phyloP scores from a whole-genome alignment of 2,329 filamentous ascomycete species.

The Hymenoscyphus salicellus region DNA sequence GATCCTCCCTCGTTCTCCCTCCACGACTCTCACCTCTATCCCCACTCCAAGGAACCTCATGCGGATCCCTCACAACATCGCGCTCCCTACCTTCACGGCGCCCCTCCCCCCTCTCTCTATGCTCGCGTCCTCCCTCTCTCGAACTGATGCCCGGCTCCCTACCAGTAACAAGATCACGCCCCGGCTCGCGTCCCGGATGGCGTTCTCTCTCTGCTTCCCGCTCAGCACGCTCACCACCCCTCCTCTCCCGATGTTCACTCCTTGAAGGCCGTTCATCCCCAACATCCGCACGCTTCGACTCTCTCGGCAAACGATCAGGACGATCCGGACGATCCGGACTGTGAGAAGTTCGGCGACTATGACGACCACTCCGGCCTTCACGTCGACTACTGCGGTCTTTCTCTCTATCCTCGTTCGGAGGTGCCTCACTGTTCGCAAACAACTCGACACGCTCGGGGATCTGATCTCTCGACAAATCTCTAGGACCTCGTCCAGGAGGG shows the following conservation, averaged over 20 bases:
- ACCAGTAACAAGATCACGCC: conserved; percentile 14
- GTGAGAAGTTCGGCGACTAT: conserved; percentile 33
- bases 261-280: conserved; percentile 31
- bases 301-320: conserved; percentile 23
- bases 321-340: conserved; percentile 27
- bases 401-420: conserved; percentile 25
- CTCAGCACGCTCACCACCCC: conserved; percentile 24
- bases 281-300: conserved; percentile 27
- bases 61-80: conserved; percentile 21
- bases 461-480: conserved; percentile 26
- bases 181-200: conserved; percentile 19
- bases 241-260: conserved; percentile 32
- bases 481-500: conserved; percentile 28
- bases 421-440: conserved; percentile 24
- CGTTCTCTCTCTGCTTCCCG: conserved; percentile 26
- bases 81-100: conserved; percentile 28
- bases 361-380: conserved; percentile 32
- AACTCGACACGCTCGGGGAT: conserved; percentile 32
- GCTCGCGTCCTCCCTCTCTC: conserved; percentile 13
- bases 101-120: conserved; percentile 23
- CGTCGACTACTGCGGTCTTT: conserved; percentile 31
- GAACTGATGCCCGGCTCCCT: conserved; percentile 9
- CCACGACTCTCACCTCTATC: conserved; percentile 23
- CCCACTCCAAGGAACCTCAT: conserved; percentile 25
- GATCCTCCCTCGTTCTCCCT: conserved; percentile 22